Conservation (phyloP, 176 grass and related monocot genomes). For the Zizania latifolia region DNA sequence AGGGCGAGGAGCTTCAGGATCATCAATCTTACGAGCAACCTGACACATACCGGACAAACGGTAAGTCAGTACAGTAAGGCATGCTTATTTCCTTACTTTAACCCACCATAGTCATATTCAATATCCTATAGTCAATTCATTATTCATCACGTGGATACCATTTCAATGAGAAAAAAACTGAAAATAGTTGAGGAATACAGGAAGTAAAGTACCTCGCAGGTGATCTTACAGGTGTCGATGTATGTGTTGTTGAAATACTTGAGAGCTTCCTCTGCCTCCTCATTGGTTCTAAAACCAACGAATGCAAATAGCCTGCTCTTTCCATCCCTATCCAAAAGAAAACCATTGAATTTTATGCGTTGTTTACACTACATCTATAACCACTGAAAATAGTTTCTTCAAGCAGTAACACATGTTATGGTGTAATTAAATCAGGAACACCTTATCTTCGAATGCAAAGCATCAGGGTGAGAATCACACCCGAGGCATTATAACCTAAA, state of each 20-base stretch:
- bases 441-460: background rate
- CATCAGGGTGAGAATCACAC: background rate
- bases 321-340: conserved; percentile 58
- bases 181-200: background rate
- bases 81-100: background rate
- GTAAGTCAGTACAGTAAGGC: background rate
- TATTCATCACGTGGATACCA: background rate
- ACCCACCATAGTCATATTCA: background rate
- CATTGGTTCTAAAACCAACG: conserved; percentile 75
- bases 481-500: background rate
- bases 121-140: background rate
- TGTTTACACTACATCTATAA: background rate
- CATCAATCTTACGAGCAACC: conserved; percentile 85
- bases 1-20: conserved; percentile 64
- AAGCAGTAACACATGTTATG: background rate
- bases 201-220: conserved; percentile 67
- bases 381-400: background rate
- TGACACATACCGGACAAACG: conserved; percentile 16
- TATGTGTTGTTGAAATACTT: conserved; percentile 90
- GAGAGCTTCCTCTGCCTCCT: conserved; percentile 73
- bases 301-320: conserved; percentile 96
- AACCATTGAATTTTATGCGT: background rate
- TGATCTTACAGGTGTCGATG: conserved; percentile 91
- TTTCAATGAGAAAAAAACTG: background rate
- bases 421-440: background rate